Percentiles rank a stretch among this genome's conserved stretches.
These are phyloP conservation scores for Pezicula radicicola DNA, from an alignment of 2,329 filamentous ascomycete genomes.

Conservation along the genomic window DNA sequence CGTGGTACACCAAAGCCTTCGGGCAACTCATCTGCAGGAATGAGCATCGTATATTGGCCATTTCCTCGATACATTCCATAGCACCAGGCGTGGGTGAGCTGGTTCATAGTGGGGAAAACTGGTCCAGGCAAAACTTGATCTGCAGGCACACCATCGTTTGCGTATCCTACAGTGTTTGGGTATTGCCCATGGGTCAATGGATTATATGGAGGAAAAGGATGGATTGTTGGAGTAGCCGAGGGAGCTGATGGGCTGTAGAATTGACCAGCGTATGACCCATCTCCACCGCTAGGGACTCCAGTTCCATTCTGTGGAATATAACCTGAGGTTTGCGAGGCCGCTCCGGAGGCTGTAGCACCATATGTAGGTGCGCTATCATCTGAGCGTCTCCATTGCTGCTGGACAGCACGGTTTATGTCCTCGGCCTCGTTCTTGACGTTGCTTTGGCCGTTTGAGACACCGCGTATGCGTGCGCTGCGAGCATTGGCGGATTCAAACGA, in stretches of 20 bases:
- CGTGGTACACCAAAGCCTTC: constrained; percentile 38
- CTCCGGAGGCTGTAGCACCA: too few species aligned
- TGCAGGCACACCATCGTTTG: constrained; percentile 18
- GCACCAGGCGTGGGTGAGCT: constrained; percentile 31
- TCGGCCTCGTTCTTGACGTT: too few species aligned
- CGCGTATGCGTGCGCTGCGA: constrained; percentile 11
- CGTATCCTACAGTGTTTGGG: not conserved
- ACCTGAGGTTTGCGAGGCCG: too few species aligned
- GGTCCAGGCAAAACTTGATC: constrained; percentile 19
- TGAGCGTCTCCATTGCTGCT: too few species aligned
- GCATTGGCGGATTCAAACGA: not conserved
- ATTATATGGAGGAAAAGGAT: not conserved
- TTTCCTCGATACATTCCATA: constrained; percentile 54
- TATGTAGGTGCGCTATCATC: too few species aligned
- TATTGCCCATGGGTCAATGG: constrained; percentile 12
- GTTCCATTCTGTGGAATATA: too few species aligned
- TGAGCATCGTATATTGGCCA: constrained; percentile 50
- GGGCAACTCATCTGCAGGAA: constrained; percentile 50
- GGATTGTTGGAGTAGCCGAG: not conserved
- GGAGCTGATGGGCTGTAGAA: not conserved
- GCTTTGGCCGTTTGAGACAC: too few species aligned
- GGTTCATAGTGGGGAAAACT: constrained; percentile 14
- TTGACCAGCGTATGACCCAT: too few species aligned
- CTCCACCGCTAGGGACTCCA: too few species aligned
- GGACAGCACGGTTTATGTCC: too few species aligned